Conservation (phyloP, 176 grass and related monocot species). For the Cenchrus fungigraminus region DNA sequence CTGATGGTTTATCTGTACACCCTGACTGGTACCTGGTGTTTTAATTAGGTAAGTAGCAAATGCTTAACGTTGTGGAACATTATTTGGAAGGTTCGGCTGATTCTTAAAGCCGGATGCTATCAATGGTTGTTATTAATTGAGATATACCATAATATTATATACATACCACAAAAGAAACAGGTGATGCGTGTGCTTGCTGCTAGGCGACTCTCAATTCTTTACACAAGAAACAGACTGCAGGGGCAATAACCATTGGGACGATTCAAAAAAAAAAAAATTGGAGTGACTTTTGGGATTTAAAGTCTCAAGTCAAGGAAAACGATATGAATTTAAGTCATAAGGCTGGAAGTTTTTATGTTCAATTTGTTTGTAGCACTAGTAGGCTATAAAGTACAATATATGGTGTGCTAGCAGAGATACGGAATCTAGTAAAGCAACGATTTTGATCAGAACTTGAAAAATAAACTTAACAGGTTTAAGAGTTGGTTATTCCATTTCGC, state of each 20-base stretch:
- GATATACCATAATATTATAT: too few relatives aligned
- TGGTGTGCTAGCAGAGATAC: too few relatives aligned
- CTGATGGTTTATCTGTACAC: not conserved
- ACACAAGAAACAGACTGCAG: not conserved
- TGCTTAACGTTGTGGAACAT: not conserved
- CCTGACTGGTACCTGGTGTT: not conserved
- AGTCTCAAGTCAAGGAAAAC: not conserved
- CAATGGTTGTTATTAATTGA: not conserved
- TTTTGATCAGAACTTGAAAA: too few relatives aligned
- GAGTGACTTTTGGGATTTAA: not conserved
- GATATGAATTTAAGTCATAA: too few relatives aligned
- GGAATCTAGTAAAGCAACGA: not conserved
- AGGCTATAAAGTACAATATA: not conserved
- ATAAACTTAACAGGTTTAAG: not conserved
- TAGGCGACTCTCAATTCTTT: not conserved
- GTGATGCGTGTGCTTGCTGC: not conserved
- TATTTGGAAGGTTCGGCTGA: not conserved
- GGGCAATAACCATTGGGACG: not conserved
- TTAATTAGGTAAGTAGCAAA: too few relatives aligned
- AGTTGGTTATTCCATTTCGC: rapidly evolving
- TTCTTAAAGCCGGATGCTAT: not conserved
- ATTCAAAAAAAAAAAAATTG: not conserved
- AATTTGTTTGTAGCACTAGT: not conserved
- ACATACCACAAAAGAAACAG: not conserved
- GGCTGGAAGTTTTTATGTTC: too few relatives aligned